Evolutionary conservation across 1,284 basidiomycete species (phyloP).

Genomic region (Cryptococcus jaspeensis): DNA sequence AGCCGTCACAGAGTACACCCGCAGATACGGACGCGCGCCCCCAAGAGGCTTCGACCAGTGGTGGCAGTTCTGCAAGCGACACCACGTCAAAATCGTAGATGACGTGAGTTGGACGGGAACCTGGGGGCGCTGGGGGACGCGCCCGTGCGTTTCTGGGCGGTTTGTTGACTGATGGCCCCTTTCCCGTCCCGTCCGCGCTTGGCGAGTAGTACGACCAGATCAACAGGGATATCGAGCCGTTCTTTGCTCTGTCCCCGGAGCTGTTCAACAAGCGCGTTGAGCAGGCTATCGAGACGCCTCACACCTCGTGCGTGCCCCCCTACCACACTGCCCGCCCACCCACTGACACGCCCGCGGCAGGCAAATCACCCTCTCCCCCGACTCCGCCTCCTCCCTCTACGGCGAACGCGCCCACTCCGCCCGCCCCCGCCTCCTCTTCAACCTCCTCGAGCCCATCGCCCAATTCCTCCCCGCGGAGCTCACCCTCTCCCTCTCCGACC

Average conservation of each 20-base stretch:
- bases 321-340: not conserved
- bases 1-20: conserved; percentile 50
- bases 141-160: not conserved
- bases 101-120: conserved; percentile 46
- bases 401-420: conserved; percentile 29
- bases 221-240: conserved; percentile 43
- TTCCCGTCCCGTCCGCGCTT: not conserved
- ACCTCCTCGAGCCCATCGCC: conserved; percentile 37
- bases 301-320: conserved; percentile 33
- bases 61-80: conserved; percentile 45
- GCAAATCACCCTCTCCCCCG: conserved; percentile 35
- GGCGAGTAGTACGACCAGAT: conserved; percentile 54
- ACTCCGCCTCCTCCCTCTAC: conserved; percentile 21
- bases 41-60: conserved; percentile 54
- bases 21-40: conserved; percentile 50
- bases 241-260: conserved; percentile 43
- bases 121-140: too few species aligned
- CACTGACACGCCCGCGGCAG: conserved; percentile 13
- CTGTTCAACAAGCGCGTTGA: conserved; percentile 35
- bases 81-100: conserved; percentile 51
- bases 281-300: conserved; percentile 15
- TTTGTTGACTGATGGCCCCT: conserved; percentile 7
- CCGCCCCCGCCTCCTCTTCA: conserved; percentile 31
- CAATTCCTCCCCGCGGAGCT: conserved; percentile 35
- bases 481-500: conserved; percentile 42